Conservation (phyloP, 371 early-diverging fungal genomes). For the Mortierella sp. region DNA sequence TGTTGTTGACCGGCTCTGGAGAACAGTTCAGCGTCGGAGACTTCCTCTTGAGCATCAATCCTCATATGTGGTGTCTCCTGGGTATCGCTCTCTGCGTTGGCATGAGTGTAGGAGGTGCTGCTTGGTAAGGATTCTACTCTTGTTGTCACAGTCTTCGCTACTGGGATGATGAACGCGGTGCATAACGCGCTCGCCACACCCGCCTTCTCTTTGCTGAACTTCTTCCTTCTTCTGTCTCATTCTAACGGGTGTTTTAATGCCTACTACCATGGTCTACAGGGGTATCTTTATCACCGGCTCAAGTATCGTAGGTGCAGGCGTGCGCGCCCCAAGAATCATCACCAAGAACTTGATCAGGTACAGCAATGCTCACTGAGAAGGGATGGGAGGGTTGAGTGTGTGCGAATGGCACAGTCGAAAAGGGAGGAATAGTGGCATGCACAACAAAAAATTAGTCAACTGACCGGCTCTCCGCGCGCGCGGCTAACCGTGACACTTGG, state of each 20-base stretch:
- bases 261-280: conserved; percentile 58
- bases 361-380: background rate
- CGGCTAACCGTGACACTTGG: background rate
- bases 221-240: background rate
- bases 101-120: conserved; percentile 94
- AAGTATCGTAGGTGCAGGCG: conserved; percentile 91
- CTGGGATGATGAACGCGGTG: no score
- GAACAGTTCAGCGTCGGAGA: conserved; percentile 88
- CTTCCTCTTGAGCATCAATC: conserved; percentile 80
- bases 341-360: conserved; percentile 95
- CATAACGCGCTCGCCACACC: background rate
- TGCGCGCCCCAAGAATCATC: conserved; percentile 92
- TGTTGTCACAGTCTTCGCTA: no score
- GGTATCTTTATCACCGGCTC: conserved; percentile 96
- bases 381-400: no score
- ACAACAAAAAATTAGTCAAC: background rate
- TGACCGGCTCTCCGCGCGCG: background rate
- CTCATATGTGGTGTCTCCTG: conserved; percentile 91
- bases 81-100: conserved; percentile 91
- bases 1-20: conserved; percentile 88
- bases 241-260: background rate
- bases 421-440: background rate
- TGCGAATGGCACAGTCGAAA: background rate
- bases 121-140: conserved; percentile 74
- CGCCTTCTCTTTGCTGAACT: background rate